Conservation (phyloP, 2,329 filamentous ascomycete genomes). For the Aspergillus flavus region DNA sequence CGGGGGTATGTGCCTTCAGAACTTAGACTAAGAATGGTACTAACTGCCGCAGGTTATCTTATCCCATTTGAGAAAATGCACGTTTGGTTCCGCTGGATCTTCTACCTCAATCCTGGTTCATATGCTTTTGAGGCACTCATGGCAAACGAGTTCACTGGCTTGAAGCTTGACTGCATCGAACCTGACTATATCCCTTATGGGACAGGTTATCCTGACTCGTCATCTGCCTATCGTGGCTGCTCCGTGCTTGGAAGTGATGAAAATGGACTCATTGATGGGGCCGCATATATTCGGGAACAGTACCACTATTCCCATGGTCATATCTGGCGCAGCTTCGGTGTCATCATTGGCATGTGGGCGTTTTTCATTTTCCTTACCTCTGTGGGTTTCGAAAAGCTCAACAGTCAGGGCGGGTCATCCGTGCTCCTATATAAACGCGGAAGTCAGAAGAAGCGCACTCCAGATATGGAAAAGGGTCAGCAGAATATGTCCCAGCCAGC, state of each 20-base stretch:
- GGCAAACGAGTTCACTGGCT: constrained; percentile 67
- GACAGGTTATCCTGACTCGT: constrained; percentile 38
- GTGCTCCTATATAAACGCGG: constrained; percentile 39
- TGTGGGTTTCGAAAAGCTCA: constrained; percentile 68
- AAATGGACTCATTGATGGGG: constrained; percentile 49
- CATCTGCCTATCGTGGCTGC: constrained; percentile 32
- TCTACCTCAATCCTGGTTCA: constrained; percentile 64
- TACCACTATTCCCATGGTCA: constrained; percentile 58
- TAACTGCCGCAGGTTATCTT: constrained; percentile 53
- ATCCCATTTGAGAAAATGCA: constrained; percentile 63
- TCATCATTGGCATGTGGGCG: constrained; percentile 72
- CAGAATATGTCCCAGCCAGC: not conserved
- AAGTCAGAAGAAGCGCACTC: constrained; percentile 22
- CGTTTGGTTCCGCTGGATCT: constrained; percentile 64
- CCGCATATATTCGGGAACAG: constrained; percentile 55
- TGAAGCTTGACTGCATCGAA: constrained; percentile 56
- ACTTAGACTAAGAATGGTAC: not conserved
- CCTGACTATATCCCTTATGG: constrained; percentile 52
- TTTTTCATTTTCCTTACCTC: constrained; percentile 76
- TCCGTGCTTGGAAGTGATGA: constrained; percentile 33
- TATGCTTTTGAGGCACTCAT: constrained; percentile 70
- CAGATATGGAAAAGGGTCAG: constrained; percentile 7
- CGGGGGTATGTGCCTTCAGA: constrained; percentile 25
- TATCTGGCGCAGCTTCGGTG: constrained; percentile 73
- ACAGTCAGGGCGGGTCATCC: constrained; percentile 33